Evolutionary conservation across 768 basidiomycete genomes (phyloP).

Genomic region (Kwoniella bestiolae): DNA sequence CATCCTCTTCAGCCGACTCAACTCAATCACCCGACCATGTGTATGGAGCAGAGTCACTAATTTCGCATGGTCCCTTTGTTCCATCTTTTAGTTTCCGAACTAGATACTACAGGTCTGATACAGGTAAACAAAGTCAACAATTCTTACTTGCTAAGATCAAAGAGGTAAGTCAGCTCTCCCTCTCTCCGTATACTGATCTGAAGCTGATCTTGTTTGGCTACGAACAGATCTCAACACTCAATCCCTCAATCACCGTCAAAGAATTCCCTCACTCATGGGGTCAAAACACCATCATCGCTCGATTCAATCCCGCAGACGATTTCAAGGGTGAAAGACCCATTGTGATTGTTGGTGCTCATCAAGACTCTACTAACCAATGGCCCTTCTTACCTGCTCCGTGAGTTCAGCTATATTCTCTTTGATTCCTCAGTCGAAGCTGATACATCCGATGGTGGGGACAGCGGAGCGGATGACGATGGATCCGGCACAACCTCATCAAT

Average conservation of each 20-base stretch:
- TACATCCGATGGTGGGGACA: slow-evolving; percentile 8
- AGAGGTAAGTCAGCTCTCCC: slow-evolving; percentile 38
- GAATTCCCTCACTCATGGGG: slow-evolving; percentile 65
- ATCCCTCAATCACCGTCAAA: slow-evolving; percentile 64
- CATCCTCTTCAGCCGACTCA: slow-evolving; percentile 4
- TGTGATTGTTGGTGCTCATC: slow-evolving; percentile 57
- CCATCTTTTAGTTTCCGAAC: slow-evolving; percentile 50
- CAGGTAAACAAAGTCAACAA: slow-evolving; percentile 57
- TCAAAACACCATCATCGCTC: slow-evolving; percentile 66
- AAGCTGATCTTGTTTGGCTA: neutral
- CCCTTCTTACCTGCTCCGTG: slow-evolving; percentile 60
- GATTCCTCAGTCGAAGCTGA: neutral
- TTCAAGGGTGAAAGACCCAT: slow-evolving; percentile 62
- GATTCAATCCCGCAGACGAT: slow-evolving; percentile 63
- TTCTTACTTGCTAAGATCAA: slow-evolving; percentile 56
- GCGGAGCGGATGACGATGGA: slow-evolving; percentile 60
- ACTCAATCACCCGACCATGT: too few relatives aligned
- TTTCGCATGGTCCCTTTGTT: neutral
- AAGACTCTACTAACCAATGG: slow-evolving; percentile 59
- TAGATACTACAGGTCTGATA: slow-evolving; percentile 59
- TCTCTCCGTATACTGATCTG: neutral
- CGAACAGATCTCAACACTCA: slow-evolving; percentile 30
- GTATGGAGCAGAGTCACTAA: neutral
- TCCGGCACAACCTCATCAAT: slow-evolving; percentile 56
- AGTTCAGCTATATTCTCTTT: slow-evolving; percentile 12